phyloP scores from a whole-genome alignment of 108 stramenopile genomes.

The Fistulifera solaris region DNA sequence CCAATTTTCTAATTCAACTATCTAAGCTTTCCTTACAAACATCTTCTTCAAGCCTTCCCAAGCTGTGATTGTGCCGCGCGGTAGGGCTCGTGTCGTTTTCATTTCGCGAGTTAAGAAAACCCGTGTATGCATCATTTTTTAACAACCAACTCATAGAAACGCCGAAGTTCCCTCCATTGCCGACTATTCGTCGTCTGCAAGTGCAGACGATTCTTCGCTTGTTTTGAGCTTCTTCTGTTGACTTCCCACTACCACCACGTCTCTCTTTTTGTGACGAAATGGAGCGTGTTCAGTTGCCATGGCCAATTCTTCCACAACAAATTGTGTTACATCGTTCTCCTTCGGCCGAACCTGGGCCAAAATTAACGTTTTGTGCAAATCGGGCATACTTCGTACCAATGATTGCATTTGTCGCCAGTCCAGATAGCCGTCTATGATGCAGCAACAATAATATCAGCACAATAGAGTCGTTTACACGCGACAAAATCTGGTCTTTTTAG shows the following conservation, averaged over 20 bases:
- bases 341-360: conserved; percentile 22
- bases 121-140: no score
- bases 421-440: conserved; percentile 39
- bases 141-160: no score
- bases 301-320: conserved; percentile 64
- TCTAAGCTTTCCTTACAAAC: no score
- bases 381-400: conserved; percentile 71
- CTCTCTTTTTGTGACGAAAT: conserved; percentile 61
- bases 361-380: conserved; percentile 79
- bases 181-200: background rate
- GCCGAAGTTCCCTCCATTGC: background rate
- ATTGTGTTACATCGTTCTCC: conserved; percentile 11
- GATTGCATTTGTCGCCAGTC: conserved; percentile 79
- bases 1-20: no score
- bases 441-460: no score
- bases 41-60: no score
- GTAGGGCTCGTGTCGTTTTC: no score
- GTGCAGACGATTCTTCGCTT: background rate
- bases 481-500: no score
- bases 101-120: no score
- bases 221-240: conserved; percentile 26
- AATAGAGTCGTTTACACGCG: no score
- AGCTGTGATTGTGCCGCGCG: no score
- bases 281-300: conserved; percentile 84
- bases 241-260: conserved; percentile 46